A percentile compares a stretch with the other conserved stretches of the same genome.
phyloP scores from a whole-genome alignment of 2,329 filamentous ascomycete genomes.

The Fusarium citri region DNA sequence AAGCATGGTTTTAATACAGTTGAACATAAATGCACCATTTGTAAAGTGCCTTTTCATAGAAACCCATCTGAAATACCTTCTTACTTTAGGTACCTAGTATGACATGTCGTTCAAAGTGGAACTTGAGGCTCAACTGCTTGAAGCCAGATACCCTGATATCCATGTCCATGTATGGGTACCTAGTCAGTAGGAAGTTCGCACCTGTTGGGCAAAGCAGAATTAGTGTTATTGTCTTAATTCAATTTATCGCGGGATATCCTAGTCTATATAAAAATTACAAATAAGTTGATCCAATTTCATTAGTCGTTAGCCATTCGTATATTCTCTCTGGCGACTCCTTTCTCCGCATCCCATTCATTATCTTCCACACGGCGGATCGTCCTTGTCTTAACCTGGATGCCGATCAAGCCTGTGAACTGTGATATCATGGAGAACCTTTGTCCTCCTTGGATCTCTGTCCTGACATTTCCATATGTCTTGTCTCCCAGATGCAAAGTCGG shows the following conservation, averaged over 20 bases:
- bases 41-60: neutral
- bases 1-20: neutral
- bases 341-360: constrained; percentile 23
- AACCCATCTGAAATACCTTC: no score
- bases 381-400: constrained; percentile 42
- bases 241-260: neutral
- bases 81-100: no score
- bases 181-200: neutral
- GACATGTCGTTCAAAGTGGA: neutral
- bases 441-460: constrained; percentile 48
- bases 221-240: neutral
- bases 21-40: neutral
- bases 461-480: constrained; percentile 47
- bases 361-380: constrained; percentile 33
- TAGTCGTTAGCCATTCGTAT: constrained; percentile 10
- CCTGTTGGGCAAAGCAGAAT: neutral
- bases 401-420: constrained; percentile 34
- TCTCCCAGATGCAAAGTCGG: constrained; percentile 47
- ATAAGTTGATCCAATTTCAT: constrained; percentile 9
- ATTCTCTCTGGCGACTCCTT: constrained; percentile 13
- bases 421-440: constrained; percentile 44
- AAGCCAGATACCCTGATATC: neutral
- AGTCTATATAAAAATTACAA: constrained; percentile 4
- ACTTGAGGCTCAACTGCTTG: neutral
- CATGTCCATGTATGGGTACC: neutral